Conservation (phyloP, 345 rosid genomes). For the Ceriops decandra region DNA sequence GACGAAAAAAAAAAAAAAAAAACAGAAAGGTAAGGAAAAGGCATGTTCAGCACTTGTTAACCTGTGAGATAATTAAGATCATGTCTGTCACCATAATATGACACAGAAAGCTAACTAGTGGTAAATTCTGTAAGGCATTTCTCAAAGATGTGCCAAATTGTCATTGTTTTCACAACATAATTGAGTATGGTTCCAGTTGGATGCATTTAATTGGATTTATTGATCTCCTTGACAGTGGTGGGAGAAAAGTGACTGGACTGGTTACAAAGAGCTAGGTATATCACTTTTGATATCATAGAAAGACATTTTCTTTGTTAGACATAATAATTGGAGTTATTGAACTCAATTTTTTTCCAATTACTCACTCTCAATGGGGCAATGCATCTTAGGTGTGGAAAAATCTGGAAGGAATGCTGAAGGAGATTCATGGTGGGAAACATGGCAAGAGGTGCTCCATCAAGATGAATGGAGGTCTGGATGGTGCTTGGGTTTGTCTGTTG, state of each 20-base stretch:
- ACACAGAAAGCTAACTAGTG: not conserved
- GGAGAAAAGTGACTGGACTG: slow-evolving; percentile 99
- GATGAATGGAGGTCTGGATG: slow-evolving; percentile 91
- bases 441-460: slow-evolving; percentile 97
- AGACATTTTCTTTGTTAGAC: not conserved
- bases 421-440: slow-evolving; percentile 99
- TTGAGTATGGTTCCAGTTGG: slow-evolving; percentile 60
- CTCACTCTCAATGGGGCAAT: slow-evolving; percentile 19
- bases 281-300: not conserved
- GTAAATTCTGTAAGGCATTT: slow-evolving; percentile 12
- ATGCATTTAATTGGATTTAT: slow-evolving; percentile 73
- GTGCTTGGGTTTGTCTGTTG: not conserved
- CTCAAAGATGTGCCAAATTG: slow-evolving; percentile 10
- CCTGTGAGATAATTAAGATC: not conserved
- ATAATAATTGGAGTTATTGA: not conserved
- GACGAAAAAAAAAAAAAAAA: not conserved
- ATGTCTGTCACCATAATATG: not conserved
- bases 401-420: slow-evolving; percentile 95
- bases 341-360: not conserved
- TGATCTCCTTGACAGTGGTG: slow-evolving; percentile 99
- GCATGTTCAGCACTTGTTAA: not conserved
- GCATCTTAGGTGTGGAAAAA: slow-evolving; percentile 81
- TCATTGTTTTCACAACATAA: slow-evolving; percentile 43
- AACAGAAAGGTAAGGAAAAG: not conserved
- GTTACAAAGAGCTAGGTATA: slow-evolving; percentile 97